Percentiles rank a stretch among this genome's conserved stretches.
Conservation (phyloP, 1,284 basidiomycete genomes). For the Ustilago cynodontis region DNA sequence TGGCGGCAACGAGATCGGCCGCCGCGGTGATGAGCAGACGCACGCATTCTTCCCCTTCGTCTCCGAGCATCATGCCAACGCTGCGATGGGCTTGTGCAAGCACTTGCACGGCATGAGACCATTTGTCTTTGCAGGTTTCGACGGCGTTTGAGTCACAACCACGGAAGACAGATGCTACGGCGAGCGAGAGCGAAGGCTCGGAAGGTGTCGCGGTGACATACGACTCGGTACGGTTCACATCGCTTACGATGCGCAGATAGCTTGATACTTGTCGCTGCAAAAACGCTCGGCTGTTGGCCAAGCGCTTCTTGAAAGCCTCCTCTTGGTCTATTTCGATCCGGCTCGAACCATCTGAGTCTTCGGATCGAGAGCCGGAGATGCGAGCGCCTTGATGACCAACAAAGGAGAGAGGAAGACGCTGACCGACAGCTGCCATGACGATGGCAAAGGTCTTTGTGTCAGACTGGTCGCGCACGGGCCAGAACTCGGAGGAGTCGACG, state of each 20-base stretch:
- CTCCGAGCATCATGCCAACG: constrained; percentile 22
- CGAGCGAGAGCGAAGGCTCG: constrained; percentile 16
- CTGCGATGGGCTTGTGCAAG: constrained; percentile 9
- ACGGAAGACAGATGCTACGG: constrained; percentile 14
- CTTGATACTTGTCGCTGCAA: constrained; percentile 10
- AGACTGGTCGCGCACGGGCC: neutral
- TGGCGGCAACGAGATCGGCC: constrained; percentile 31
- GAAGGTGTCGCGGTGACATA: constrained; percentile 14
- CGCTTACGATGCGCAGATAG: constrained; percentile 17
- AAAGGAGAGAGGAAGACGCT: constrained; percentile 6
- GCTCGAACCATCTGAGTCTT: too few species aligned
- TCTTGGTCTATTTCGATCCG: too few species aligned
- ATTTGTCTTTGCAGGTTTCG: neutral
- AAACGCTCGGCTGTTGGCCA: neutral
- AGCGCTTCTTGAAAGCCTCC: too few species aligned
- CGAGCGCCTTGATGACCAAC: constrained; percentile 10
- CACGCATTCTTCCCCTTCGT: constrained; percentile 53
- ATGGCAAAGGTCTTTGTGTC: neutral
- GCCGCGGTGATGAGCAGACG: constrained; percentile 28
- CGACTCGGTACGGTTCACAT: constrained; percentile 3
- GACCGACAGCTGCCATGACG: constrained; percentile 10
- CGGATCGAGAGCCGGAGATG: neutral
- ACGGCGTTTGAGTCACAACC: neutral
- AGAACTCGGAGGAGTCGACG: neutral
- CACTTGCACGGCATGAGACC: neutral